Conservation (phyloP, 192 early-diverging fungal species). For the Coemansia sp. region DNA sequence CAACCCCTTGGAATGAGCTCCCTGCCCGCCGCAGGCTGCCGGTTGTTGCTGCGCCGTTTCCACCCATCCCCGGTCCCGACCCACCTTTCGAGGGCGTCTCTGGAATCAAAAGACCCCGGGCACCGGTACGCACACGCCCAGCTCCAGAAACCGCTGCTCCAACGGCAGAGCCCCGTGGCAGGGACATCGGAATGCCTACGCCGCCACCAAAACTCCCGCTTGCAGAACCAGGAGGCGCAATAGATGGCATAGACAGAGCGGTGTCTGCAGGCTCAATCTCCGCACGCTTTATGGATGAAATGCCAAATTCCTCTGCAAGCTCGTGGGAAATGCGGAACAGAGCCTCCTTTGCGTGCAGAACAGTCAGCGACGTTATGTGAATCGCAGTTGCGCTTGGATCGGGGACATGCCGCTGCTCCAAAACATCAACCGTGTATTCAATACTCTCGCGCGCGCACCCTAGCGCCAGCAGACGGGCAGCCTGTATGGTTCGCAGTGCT, state of each 20-base stretch:
- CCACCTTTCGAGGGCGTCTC: slow-evolving; percentile 37
- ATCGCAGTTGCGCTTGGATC: slow-evolving; percentile 42
- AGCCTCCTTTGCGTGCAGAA: slow-evolving; percentile 36
- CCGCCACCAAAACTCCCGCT: slow-evolving; percentile 6
- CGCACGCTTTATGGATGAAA: slow-evolving; percentile 44
- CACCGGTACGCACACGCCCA: slow-evolving; percentile 38
- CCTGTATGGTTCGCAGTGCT: slow-evolving; percentile 44
- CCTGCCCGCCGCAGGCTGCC: slow-evolving; percentile 13
- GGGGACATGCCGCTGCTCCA: slow-evolving; percentile 42
- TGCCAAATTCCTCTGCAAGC: slow-evolving; percentile 54
- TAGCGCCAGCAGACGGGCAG: slow-evolving; percentile 38
- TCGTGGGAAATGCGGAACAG: slow-evolving; percentile 51
- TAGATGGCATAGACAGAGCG: not conserved
- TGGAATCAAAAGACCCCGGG: slow-evolving; percentile 40
- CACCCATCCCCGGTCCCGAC: slow-evolving; percentile 5
- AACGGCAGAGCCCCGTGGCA: slow-evolving; percentile 21
- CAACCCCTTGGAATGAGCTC: slow-evolving; percentile 7
- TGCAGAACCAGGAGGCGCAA: not conserved
- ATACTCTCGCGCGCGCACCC: slow-evolving; percentile 32
- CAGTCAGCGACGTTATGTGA: slow-evolving; percentile 43
- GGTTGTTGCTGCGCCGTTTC: slow-evolving; percentile 1
- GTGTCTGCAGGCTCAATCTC: slow-evolving; percentile 51
- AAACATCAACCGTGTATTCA: slow-evolving; percentile 26
- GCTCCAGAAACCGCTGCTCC: slow-evolving; percentile 36
- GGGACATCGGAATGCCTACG: slow-evolving; percentile 8